Conservation (phyloP, 345 rosid genomes). For the Salix koriyanagi region DNA sequence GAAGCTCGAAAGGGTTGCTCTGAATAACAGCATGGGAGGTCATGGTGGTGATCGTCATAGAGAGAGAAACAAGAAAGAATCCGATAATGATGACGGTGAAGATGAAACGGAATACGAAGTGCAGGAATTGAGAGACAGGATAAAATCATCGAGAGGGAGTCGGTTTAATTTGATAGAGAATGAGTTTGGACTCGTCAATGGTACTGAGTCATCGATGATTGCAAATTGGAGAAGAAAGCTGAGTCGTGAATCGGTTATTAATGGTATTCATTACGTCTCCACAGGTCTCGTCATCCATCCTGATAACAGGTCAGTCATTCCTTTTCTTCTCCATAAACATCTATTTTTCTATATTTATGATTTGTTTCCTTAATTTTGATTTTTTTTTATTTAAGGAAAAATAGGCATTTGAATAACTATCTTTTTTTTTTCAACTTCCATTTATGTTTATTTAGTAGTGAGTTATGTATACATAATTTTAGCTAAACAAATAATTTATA, state of each 20-base stretch:
- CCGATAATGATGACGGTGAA: background rate
- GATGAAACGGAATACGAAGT: conserved; percentile 28
- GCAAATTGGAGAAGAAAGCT: conserved; percentile 20
- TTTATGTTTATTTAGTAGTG: too few species aligned
- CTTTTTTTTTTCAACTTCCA: too few species aligned
- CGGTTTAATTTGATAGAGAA: conserved; percentile 41
- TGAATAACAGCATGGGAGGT: background rate
- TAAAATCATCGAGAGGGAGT: conserved; percentile 42
- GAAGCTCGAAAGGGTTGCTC: background rate
- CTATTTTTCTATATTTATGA: background rate
- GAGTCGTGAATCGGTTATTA: conserved; percentile 35
- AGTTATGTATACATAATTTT: too few species aligned
- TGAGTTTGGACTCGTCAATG: conserved; percentile 35
- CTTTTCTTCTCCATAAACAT: background rate
- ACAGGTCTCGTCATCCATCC: conserved; percentile 61
- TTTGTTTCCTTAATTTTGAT: background rate
- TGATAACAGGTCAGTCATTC: conserved; percentile 57
- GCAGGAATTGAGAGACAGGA: conserved; percentile 38
- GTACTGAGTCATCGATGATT: background rate
- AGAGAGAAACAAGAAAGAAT: background rate
- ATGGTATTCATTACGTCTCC: conserved; percentile 54
- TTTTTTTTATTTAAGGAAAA: background rate
- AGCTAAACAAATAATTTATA: too few species aligned
- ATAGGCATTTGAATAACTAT: background rate
- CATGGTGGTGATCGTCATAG: background rate